Evolutionary conservation across 1,284 basidiomycete species (phyloP).

Genomic region (Ustilago shanxiensis): DNA sequence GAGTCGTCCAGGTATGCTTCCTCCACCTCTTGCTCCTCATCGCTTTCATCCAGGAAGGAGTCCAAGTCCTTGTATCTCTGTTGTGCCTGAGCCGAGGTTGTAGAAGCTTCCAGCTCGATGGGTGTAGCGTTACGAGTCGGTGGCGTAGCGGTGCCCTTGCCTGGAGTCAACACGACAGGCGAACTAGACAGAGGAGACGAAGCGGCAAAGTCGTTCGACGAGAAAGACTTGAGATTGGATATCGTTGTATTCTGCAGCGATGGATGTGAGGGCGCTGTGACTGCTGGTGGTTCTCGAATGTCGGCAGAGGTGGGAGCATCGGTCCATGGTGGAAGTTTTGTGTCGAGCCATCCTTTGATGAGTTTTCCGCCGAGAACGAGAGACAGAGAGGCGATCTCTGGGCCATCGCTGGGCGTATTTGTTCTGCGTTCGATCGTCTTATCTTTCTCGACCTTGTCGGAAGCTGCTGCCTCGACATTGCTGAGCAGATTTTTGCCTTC

Average conservation of each 20-base stretch:
- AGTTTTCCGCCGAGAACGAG: conserved; percentile 48
- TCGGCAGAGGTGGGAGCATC: conserved; percentile 21
- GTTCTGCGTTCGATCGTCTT: background rate
- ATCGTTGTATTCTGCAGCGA: conserved; percentile 28
- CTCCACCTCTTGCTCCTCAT: conserved; percentile 46
- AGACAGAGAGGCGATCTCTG: conserved; percentile 43
- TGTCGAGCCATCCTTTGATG: conserved; percentile 52
- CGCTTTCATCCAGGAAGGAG: conserved; percentile 62
- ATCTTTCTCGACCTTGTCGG: background rate
- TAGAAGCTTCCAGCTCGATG: conserved; percentile 34
- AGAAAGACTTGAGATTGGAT: conserved; percentile 47
- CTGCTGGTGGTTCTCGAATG: conserved; percentile 33
- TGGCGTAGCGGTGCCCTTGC: conserved; percentile 13
- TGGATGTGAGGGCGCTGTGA: conserved; percentile 13
- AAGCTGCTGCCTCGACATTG: background rate
- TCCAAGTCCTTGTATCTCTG: conserved; percentile 64
- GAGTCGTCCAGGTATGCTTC: conserved; percentile 44
- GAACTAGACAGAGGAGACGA: conserved; percentile 3
- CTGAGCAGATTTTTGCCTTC: conserved; percentile 24
- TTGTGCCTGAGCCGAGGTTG: conserved; percentile 13
- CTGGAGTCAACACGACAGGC: conserved; percentile 24
- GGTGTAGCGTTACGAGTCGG: conserved; percentile 27
- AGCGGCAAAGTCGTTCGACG: conserved; percentile 30
- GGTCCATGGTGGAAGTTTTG: conserved; percentile 45
- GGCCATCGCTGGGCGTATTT: background rate